A percentile compares a stretch with the other conserved stretches of the same genome.
These are phyloP conservation scores for Dendrobium catenatum DNA, from an alignment of 106 monocot species.

Conservation along the genomic window DNA sequence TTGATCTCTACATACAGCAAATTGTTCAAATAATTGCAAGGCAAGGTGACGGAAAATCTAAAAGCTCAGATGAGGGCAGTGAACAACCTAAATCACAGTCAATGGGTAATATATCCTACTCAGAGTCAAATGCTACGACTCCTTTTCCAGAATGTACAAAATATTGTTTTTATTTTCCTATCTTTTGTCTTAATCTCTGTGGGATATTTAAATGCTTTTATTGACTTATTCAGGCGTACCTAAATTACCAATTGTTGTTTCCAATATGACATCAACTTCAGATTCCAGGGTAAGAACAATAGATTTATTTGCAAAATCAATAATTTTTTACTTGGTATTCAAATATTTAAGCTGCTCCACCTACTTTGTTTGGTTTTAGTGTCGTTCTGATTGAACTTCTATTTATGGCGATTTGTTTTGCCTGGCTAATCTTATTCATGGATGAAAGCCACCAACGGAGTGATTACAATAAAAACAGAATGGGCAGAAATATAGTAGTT, in stretches of 20 bases:
- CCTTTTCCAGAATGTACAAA: not conserved
- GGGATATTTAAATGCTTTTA: not conserved
- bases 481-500: not conserved
- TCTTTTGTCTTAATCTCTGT: not conserved
- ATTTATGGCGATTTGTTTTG: too few species aligned
- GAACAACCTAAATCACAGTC: not conserved
- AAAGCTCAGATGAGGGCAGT: not conserved
- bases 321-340: not conserved
- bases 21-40: not conserved
- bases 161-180: not conserved
- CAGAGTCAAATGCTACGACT: not conserved
- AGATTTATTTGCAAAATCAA: not conserved
- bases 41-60: not conserved
- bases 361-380: too few species aligned
- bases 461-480: not conserved
- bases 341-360: too few species aligned
- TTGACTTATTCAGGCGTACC: not conserved
- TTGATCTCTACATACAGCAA: not conserved
- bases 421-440: too few species aligned
- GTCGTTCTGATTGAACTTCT: too few species aligned
- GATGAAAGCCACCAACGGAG: not conserved
- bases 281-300: not conserved
- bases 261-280: not conserved
- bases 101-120: not conserved
- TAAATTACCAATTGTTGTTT: not conserved